Conservation (phyloP, 2,329 filamentous ascomycete species). For the Lecanoromycetidae sp. region DNA sequence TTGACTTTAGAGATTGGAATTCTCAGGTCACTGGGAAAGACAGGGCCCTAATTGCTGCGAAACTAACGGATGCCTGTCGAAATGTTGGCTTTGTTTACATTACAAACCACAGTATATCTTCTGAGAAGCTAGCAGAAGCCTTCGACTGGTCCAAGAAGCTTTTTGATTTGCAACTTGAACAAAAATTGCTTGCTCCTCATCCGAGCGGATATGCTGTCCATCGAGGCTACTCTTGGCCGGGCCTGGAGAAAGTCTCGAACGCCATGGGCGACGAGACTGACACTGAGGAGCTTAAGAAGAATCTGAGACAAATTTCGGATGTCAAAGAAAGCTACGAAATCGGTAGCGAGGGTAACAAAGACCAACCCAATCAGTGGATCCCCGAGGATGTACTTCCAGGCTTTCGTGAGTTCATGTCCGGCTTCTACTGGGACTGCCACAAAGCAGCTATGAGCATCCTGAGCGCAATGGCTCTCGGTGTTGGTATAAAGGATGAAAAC, state of each 20-base stretch:
- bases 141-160: slow-evolving; percentile 35
- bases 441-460: slow-evolving; percentile 32
- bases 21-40: not conserved
- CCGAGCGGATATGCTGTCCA: slow-evolving; percentile 38
- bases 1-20: slow-evolving; percentile 12
- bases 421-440: slow-evolving; percentile 32
- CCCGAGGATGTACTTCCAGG: slow-evolving; percentile 34
- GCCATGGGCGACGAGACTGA: slow-evolving; percentile 28
- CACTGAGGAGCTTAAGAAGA: slow-evolving; percentile 24
- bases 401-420: slow-evolving; percentile 30
- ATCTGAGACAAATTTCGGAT: slow-evolving; percentile 37
- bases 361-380: slow-evolving; percentile 38
- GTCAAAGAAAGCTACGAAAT: slow-evolving; percentile 41
- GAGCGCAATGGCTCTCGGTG: slow-evolving; percentile 31
- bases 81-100: slow-evolving; percentile 34
- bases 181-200: slow-evolving; percentile 40
- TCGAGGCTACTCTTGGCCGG: slow-evolving; percentile 45
- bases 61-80: slow-evolving; percentile 25
- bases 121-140: slow-evolving; percentile 30
- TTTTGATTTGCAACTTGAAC: slow-evolving; percentile 33
- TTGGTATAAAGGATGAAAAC: slow-evolving; percentile 36
- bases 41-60: slow-evolving; percentile 20
- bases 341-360: slow-evolving; percentile 32
- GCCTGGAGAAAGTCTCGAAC: slow-evolving; percentile 41
- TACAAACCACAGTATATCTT: slow-evolving; percentile 35